Conservation (phyloP, 2,329 filamentous ascomycete species). For the Cryoendolithus antarcticus region DNA sequence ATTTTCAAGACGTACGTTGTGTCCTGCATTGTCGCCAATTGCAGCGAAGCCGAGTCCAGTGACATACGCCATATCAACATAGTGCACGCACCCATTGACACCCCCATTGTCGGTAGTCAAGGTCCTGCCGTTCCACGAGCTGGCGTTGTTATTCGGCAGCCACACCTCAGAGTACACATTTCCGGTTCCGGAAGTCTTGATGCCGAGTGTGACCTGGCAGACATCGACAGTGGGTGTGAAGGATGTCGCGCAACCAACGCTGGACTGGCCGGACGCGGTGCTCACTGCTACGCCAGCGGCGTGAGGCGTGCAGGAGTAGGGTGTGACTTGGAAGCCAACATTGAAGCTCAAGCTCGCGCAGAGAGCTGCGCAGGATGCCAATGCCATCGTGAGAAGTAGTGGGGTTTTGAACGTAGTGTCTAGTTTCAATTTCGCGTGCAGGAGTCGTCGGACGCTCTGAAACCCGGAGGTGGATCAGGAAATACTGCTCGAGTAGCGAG, state of each 20-base stretch:
- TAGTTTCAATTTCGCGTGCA: too few relatives aligned
- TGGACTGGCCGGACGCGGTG: conserved; percentile 1
- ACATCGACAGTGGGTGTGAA: conserved; percentile 20
- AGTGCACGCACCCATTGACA: conserved; percentile 22
- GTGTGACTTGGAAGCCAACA: conserved; percentile 4
- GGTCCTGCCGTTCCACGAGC: conserved; percentile 20
- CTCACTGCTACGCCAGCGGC: background rate
- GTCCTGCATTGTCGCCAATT: conserved; percentile 23
- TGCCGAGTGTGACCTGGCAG: conserved; percentile 28
- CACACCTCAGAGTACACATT: conserved; percentile 34
- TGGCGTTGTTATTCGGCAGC: conserved; percentile 25
- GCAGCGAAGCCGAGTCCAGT: conserved; percentile 19
- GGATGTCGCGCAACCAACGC: conserved; percentile 11
- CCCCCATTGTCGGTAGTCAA: conserved; percentile 24
- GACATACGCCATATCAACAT: conserved; percentile 21
- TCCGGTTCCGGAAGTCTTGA: conserved; percentile 27
- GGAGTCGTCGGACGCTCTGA: too few relatives aligned
- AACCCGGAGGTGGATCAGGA: too few relatives aligned
- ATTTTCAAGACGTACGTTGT: conserved; percentile 9
- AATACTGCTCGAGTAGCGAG: too few relatives aligned
- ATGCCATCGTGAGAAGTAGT: too few relatives aligned
- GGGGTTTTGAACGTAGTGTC: too few relatives aligned
- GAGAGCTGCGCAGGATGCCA: conserved; percentile 2
- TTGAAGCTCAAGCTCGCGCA: conserved; percentile 4
- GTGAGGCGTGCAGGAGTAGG: conserved; percentile 1